phyloP scores from a whole-genome alignment of 257 asterid species.

The Rhazya stricta region DNA sequence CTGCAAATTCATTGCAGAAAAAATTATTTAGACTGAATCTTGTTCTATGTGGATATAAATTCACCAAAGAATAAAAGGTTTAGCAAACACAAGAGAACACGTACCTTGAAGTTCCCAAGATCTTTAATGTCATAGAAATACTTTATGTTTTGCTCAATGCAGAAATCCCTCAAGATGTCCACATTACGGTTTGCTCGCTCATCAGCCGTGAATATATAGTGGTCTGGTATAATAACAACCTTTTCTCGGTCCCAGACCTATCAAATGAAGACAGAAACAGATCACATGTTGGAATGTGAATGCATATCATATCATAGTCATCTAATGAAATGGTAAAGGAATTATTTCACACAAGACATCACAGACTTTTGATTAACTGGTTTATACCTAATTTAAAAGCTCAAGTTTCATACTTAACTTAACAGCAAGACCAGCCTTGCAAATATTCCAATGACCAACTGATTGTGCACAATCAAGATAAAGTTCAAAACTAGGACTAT shows the following conservation, averaged over 20 bases:
- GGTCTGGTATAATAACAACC: conserved; percentile 85
- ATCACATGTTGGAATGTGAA: not conserved
- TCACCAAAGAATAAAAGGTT: conserved; percentile 4
- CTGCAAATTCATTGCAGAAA: conserved; percentile 33
- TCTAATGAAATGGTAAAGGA: not conserved
- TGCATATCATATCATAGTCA: not conserved
- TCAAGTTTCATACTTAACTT: not conserved
- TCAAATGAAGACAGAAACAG: conserved; percentile 14
- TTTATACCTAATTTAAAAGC: not conserved
- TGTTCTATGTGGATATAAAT: conserved; percentile 5
- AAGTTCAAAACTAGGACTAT: not conserved
- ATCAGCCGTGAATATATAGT: conserved; percentile 89
- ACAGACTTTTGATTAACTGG: not conserved
- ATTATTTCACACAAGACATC: not conserved
- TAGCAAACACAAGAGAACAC: conserved; percentile 8
- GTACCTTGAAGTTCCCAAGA: conserved; percentile 80
- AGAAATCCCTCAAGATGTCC: conserved; percentile 90
- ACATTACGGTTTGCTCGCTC: conserved; percentile 95
- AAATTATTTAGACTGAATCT: conserved; percentile 1
- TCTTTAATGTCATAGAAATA: conserved; percentile 92
- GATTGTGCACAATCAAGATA: not conserved
- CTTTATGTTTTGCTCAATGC: conserved; percentile 80
- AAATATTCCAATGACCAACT: not conserved
- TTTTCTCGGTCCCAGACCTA: conserved; percentile 98
- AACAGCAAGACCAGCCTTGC: too few relatives aligned